Conservation (phyloP, 352 stramenopile genomes). For the Phytophthora ohioensis region DNA sequence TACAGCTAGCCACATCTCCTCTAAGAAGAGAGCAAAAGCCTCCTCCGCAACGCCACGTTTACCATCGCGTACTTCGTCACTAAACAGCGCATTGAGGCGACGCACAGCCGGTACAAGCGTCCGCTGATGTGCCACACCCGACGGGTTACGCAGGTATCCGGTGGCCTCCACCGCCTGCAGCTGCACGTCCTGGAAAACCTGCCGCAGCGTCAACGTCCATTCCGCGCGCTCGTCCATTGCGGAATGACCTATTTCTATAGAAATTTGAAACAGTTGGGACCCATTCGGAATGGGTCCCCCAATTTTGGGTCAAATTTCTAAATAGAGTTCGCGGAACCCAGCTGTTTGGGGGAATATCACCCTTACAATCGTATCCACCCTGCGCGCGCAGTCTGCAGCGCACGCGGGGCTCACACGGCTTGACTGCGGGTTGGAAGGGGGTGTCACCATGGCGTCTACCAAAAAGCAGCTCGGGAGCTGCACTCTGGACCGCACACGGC, state of each 20-base stretch:
- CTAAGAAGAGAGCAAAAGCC: conserved; percentile 64
- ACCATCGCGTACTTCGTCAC: conserved; percentile 54
- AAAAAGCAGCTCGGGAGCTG: too few relatives aligned
- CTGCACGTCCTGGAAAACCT: conserved; percentile 78
- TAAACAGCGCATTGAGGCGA: conserved; percentile 58
- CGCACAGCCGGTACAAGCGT: conserved; percentile 61
- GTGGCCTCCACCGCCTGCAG: conserved; percentile 64
- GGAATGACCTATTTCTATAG: too few relatives aligned
- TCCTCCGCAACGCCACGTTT: conserved; percentile 56
- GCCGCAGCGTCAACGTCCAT: conserved; percentile 62
- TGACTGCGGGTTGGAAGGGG: too few relatives aligned
- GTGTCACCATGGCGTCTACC: too few relatives aligned
- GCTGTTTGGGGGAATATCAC: too few relatives aligned
- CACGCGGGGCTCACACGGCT: too few relatives aligned
- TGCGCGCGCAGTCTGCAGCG: too few relatives aligned
- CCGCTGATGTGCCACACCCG: conserved; percentile 40
- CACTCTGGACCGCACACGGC: too few relatives aligned
- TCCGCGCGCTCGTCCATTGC: conserved; percentile 44
- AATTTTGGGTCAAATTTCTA: background rate
- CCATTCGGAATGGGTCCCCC: too few relatives aligned
- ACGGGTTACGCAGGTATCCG: conserved; percentile 45
- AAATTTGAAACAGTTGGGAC: too few relatives aligned
- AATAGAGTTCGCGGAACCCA: too few relatives aligned
- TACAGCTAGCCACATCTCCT: conserved; percentile 68
- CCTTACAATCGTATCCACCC: too few relatives aligned